Evolutionary conservation across 768 basidiomycete species (phyloP), one percentile per base, ranked within the genome.

Genomic region (Daedaleopsis sinensis): DNA sequence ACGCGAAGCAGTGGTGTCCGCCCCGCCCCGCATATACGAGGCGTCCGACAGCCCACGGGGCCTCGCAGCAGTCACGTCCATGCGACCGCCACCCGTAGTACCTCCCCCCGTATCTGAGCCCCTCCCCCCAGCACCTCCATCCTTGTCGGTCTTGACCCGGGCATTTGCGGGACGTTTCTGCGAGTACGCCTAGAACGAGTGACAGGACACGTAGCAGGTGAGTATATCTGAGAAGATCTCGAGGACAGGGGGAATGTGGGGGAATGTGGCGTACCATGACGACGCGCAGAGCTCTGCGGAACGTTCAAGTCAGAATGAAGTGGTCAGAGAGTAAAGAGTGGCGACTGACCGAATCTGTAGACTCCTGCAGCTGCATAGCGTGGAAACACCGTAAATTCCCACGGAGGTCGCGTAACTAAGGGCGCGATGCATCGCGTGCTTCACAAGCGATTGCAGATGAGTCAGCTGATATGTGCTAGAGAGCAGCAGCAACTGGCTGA

Each of bases 361-460:
- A 70, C 91, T 90, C 64, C 93, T 85, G 72, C 90, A 92, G 65
- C 87, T 91, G 70, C 93, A 94, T 5, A 98, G 77, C 3, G 96
- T 96, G 10, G 96, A 93, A 11, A 97, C 94, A 72, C 97, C 95
- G 71, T 98, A 98, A 47, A 98, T 90, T 27, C 91, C 92, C 19
- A 96, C 92, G 27, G 91, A 93, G 13, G 90, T 93, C 32, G 86
- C 84, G 68, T 93, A 92, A 36, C 89, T 90, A 35, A 98, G 75
- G 16, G 90, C 84, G 21, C 89, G 86, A 70, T 98, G 96, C 88
- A 98, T 93, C 5, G 94, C 93, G 73, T 98, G 96, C 67, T 91
- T 91, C n/a, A 93, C 93, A 21, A 96, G 78, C 7, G 78, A 79
- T 65, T 88, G 85, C 19, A 99, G 78, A 70, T 96, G 87, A 3